Evolutionary conservation across 1,284 basidiomycete species (phyloP).

Genomic region (Fomitopsis betulina): DNA sequence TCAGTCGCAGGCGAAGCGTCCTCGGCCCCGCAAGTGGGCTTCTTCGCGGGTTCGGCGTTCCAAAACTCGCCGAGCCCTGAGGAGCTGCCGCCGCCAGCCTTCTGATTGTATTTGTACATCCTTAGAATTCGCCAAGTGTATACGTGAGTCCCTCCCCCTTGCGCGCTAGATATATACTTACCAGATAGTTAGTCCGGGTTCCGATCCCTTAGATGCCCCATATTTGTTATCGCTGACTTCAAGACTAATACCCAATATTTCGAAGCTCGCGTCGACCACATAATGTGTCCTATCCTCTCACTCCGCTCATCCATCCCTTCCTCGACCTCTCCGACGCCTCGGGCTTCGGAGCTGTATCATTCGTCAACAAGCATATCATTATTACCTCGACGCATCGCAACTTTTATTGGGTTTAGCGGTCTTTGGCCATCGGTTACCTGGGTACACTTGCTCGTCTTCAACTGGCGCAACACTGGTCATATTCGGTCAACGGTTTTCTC

Average conservation of each 20-base stretch:
- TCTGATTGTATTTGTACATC: conserved; percentile 32
- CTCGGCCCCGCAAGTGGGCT: conserved; percentile 33
- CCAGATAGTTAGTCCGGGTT: conserved; percentile 27
- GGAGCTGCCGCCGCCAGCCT: conserved; percentile 63
- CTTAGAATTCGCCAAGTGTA: conserved; percentile 33
- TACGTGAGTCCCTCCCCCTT: conserved; percentile 30
- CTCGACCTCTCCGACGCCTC: conserved; percentile 13
- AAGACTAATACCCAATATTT: conserved; percentile 18
- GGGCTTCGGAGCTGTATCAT: conserved; percentile 10
- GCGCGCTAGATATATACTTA: not conserved
- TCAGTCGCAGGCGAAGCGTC: conserved; percentile 11
- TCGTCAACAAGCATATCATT: conserved; percentile 36
- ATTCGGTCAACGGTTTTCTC: conserved; percentile 26
- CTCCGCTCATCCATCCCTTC: conserved; percentile 8
- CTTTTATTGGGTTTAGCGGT: conserved; percentile 17
- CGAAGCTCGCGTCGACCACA: conserved; percentile 27
- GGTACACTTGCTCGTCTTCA: conserved; percentile 28
- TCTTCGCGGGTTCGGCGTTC: conserved; percentile 73
- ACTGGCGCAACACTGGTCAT: conserved; percentile 9
- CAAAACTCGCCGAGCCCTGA: conserved; percentile 79
- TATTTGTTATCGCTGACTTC: conserved; percentile 18
- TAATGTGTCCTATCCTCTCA: conserved; percentile 23
- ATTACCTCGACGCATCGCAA: conserved; percentile 36
- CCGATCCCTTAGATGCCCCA: conserved; percentile 25
- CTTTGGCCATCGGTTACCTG: conserved; percentile 27